These are phyloP conservation scores for Cenchrus fungigraminus DNA, from an alignment of 176 grass and related monocot genomes.

Conservation along the genomic window DNA sequence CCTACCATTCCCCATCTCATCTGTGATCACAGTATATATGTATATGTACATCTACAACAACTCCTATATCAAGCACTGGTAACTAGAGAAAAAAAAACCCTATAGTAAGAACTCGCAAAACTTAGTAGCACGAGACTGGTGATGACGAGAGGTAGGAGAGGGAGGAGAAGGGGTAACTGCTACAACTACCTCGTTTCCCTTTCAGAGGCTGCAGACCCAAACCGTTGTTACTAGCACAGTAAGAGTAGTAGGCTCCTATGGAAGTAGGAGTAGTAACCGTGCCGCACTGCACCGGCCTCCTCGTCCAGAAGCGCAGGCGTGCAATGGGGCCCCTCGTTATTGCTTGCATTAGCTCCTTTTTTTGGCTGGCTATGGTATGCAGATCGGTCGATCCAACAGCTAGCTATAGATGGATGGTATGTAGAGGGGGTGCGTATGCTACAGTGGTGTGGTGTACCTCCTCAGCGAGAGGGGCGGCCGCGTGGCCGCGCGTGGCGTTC, in stretches of 20 bases:
- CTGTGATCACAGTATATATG: slow-evolving; percentile 41
- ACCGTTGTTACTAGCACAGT: slow-evolving; percentile 44
- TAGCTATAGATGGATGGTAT: slow-evolving; percentile 9
- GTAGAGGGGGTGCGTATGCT: slow-evolving; percentile 40
- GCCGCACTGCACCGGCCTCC: slow-evolving; percentile 52
- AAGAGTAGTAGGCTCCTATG: slow-evolving; percentile 25
- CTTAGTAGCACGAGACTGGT: slow-evolving; percentile 9
- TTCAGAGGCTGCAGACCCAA: slow-evolving; percentile 20
- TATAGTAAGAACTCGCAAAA: slow-evolving; percentile 38
- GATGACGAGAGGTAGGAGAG: not conserved
- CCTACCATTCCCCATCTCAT: slow-evolving; percentile 15
- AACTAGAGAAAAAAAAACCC: not conserved
- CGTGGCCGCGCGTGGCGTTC: not conserved
- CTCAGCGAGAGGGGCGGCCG: not conserved
- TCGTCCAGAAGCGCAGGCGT: slow-evolving; percentile 53
- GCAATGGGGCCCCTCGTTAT: slow-evolving; percentile 42
- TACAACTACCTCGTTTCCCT: slow-evolving; percentile 5
- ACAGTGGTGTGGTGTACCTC: slow-evolving; percentile 32
- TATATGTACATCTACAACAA: slow-evolving; percentile 36
- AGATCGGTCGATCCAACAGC: slow-evolving; percentile 14
- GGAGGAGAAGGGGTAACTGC: slow-evolving; percentile 8
- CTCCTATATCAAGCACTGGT: slow-evolving; percentile 29
- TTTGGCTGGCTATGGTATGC: slow-evolving; percentile 22
- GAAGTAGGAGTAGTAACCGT: not conserved
- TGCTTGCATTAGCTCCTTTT: slow-evolving; percentile 44